Evolutionary conservation across 1,284 basidiomycete species (phyloP).

Genomic region (Ustilago vetiveriae): DNA sequence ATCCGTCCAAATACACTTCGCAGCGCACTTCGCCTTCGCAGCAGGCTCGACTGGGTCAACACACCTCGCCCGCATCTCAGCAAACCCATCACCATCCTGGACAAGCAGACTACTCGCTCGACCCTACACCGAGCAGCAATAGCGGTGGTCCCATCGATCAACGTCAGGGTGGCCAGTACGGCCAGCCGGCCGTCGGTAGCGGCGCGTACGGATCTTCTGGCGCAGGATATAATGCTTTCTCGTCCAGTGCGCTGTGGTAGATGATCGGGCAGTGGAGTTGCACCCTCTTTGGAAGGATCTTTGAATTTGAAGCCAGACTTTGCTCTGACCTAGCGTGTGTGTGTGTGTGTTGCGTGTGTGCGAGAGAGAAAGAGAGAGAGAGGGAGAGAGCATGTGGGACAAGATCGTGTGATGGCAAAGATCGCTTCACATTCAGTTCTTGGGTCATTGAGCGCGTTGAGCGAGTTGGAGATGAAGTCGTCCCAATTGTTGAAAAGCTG

Average conservation of each 20-base stretch:
- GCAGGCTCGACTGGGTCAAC: constrained; percentile 8
- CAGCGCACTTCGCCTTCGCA: constrained; percentile 23
- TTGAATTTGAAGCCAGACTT: too few relatives aligned
- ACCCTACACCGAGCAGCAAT: constrained; percentile 11
- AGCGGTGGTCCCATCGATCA: constrained; percentile 34
- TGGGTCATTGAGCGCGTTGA: too few relatives aligned
- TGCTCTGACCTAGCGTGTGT: not conserved
- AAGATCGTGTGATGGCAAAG: too few relatives aligned
- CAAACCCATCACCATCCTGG: constrained; percentile 16
- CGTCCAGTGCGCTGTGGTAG: constrained; percentile 22
- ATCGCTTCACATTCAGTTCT: too few relatives aligned
- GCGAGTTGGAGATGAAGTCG: too few relatives aligned
- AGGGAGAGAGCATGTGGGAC: too few relatives aligned
- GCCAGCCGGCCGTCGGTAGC: not conserved
- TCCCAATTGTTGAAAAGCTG: too few relatives aligned
- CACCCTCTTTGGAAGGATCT: too few relatives aligned
- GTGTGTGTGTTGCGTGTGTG: too few relatives aligned
- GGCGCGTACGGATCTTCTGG: not conserved
- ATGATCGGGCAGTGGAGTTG: not conserved
- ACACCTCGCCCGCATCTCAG: constrained; percentile 14
- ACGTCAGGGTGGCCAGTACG: constrained; percentile 20
- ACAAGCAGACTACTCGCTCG: constrained; percentile 7
- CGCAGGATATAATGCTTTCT: constrained; percentile 20
- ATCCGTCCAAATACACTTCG: constrained; percentile 28
- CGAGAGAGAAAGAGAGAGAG: too few relatives aligned